These are phyloP conservation scores for Blastobotrys raffinosifermentans DNA, from an alignment of 1,139 yeast species.

Conservation along the genomic window DNA sequence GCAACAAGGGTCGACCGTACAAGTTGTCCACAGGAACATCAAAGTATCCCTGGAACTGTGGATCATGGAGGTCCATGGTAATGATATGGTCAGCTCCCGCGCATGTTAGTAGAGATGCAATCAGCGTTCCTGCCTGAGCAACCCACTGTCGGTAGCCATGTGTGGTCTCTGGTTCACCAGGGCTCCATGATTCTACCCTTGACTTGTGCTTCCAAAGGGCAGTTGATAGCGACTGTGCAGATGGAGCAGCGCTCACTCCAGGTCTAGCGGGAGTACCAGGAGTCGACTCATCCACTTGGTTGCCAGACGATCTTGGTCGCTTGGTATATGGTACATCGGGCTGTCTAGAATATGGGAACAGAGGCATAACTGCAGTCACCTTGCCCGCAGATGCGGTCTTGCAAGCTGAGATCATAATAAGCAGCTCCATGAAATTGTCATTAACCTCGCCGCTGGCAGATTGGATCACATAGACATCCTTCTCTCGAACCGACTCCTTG, in stretches of 20 bases:
- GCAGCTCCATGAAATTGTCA: constrained; percentile 80
- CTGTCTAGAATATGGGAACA: constrained; percentile 94
- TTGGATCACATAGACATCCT: constrained; percentile 83
- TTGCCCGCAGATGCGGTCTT: constrained; percentile 91
- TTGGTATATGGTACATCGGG: constrained; percentile 88
- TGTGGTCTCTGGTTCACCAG: constrained; percentile 30
- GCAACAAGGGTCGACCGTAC: constrained; percentile 76
- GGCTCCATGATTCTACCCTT: constrained; percentile 16
- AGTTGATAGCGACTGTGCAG: constrained; percentile 4
- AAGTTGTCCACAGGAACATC: constrained; percentile 90
- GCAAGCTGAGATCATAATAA: constrained; percentile 89
- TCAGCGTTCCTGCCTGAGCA: constrained; percentile 89
- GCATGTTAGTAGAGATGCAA: constrained; percentile 80
- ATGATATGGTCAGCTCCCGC: constrained; percentile 97
- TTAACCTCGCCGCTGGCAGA: constrained; percentile 86
- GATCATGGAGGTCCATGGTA: constrained; percentile 96
- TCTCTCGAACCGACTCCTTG: constrained; percentile 81
- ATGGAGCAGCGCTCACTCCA: constrained; percentile 7
- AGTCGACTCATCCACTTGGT: constrained; percentile 54
- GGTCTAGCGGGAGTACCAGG: constrained; percentile 54
- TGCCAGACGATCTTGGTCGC: constrained; percentile 18
- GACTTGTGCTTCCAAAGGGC: not conserved
- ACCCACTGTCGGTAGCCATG: constrained; percentile 91
- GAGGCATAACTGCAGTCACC: constrained; percentile 91
- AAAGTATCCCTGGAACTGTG: constrained; percentile 91